These are phyloP conservation scores for Cichorium intybus DNA, from an alignment of 140 eudicot species.

Conservation along the genomic window DNA sequence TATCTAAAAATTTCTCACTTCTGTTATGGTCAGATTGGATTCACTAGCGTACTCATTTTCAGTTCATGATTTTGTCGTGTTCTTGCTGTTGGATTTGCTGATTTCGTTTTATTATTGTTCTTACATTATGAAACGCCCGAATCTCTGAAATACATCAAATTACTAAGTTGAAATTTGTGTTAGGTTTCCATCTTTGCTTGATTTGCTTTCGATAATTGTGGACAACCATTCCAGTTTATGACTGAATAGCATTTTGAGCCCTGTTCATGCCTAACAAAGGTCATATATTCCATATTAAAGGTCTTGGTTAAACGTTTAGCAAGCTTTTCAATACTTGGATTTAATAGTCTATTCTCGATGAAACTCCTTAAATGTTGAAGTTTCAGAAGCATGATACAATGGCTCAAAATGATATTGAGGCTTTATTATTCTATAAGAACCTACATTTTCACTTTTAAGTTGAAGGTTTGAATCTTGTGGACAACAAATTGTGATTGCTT, in stretches of 20 bases:
- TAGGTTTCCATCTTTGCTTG: constrained; percentile 7
- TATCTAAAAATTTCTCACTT: not conserved
- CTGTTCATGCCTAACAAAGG: not conserved
- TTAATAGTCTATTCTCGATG: constrained; percentile 4
- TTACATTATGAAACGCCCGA: not conserved
- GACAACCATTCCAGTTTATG: not conserved
- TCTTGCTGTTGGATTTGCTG: constrained; percentile 11
- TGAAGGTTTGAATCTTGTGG: not conserved
- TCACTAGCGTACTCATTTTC: not conserved
- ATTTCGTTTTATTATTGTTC: not conserved
- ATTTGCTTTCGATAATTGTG: not conserved
- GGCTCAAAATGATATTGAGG: not conserved
- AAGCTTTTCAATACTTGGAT: not conserved
- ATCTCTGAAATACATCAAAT: not conserved
- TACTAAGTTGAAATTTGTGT: not conserved
- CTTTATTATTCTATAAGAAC: not conserved
- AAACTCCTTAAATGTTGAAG: not conserved
- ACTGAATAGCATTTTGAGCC: not conserved
- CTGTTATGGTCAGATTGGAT: not conserved
- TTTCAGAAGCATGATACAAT: constrained; percentile 1
- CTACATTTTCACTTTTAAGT: not conserved
- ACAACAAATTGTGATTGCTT: constrained; percentile 4
- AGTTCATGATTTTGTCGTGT: not conserved
- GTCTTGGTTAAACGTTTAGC: not conserved
- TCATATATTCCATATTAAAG: not conserved